Percentiles rank a stretch among this genome's conserved stretches.
Conservation (phyloP, 208 protist species). For the Porcisia hertigi region DNA sequence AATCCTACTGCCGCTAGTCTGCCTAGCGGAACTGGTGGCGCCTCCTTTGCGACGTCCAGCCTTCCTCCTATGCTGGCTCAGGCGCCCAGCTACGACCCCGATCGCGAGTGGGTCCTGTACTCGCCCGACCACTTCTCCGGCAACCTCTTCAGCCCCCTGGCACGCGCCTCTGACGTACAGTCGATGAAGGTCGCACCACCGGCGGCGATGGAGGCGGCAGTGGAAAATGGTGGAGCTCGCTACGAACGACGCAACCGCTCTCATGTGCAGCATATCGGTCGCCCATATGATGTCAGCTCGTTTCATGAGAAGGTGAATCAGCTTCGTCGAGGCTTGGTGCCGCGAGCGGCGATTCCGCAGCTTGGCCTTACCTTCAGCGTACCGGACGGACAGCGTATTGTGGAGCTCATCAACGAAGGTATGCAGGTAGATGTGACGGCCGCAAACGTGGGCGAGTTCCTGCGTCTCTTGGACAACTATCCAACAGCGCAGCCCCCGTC, state of each 20-base stretch:
- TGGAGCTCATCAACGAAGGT: constrained; percentile 74
- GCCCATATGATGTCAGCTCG: constrained; percentile 26
- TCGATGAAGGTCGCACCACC: constrained; percentile 34
- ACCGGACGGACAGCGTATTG: constrained; percentile 55
- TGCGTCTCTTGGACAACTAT: constrained; percentile 57
- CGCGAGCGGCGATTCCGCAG: constrained; percentile 41
- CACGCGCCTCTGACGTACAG: constrained; percentile 28
- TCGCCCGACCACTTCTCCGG: constrained; percentile 50
- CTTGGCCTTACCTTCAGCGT: constrained; percentile 76
- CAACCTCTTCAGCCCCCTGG: constrained; percentile 57
- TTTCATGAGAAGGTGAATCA: constrained; percentile 54
- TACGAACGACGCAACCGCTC: constrained; percentile 11
- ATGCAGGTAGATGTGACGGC: constrained; percentile 68
- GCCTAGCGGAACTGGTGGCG: not conserved
- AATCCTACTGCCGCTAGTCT: not conserved
- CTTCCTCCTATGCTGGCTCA: constrained; percentile 26
- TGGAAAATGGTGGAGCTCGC: not conserved
- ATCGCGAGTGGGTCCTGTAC: constrained; percentile 42
- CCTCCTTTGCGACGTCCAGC: not conserved
- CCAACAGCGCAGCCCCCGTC: constrained; percentile 11
- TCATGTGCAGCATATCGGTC: constrained; percentile 27
- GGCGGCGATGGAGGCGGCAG: constrained; percentile 14
- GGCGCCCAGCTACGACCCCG: constrained; percentile 46
- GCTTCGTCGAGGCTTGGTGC: constrained; percentile 42
- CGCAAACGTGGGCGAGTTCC: constrained; percentile 69